Conservation (phyloP, 176 grass and related monocot species). For the Hsuehochloa calcarea region DNA sequence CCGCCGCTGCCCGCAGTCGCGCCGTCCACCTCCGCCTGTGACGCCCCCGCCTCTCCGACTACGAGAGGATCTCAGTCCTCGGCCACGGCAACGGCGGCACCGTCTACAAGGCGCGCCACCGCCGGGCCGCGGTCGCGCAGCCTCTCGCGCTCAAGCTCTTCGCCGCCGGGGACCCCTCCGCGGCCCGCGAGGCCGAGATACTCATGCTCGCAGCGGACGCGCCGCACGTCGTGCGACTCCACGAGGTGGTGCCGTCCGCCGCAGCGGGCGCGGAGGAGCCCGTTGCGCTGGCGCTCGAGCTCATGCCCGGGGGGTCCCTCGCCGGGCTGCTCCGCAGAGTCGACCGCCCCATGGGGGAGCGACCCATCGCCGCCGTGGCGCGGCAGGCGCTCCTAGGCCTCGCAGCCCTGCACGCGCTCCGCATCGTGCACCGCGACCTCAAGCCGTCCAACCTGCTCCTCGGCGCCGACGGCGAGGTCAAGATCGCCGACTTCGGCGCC, state of each 20-base stretch:
- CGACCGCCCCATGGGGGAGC: slow-evolving; percentile 50
- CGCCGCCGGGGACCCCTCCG: slow-evolving; percentile 42
- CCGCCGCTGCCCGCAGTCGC: slow-evolving; percentile 16
- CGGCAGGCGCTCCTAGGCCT: slow-evolving; percentile 64
- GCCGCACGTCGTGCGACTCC: slow-evolving; percentile 63
- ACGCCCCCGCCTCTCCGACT: slow-evolving; percentile 55
- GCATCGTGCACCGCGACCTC: slow-evolving; percentile 82
- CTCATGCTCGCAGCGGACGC: slow-evolving; percentile 53
- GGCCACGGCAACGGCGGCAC: slow-evolving; percentile 89
- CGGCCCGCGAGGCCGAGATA: slow-evolving; percentile 66
- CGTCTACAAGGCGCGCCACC: slow-evolving; percentile 71
- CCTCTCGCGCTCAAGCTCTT: slow-evolving; percentile 56
- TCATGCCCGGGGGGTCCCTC: slow-evolving; percentile 65
- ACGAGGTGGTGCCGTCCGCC: slow-evolving; percentile 46
- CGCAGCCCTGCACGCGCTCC: slow-evolving; percentile 53
- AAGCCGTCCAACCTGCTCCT: slow-evolving; percentile 81
- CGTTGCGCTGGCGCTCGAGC: slow-evolving; percentile 57
- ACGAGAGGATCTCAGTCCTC: slow-evolving; percentile 68
- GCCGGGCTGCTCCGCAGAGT: slow-evolving; percentile 47
- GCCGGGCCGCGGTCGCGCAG: slow-evolving; percentile 27
- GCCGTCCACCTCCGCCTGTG: slow-evolving; percentile 13
- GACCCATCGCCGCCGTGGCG: slow-evolving; percentile 64
- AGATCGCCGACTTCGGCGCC: slow-evolving; percentile 81
- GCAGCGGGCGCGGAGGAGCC: slow-evolving; percentile 27
- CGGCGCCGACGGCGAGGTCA: slow-evolving; percentile 57